These are phyloP conservation scores for Gleditsia sinensis DNA, from an alignment of 306 rosid genomes.

Conservation along the genomic window DNA sequence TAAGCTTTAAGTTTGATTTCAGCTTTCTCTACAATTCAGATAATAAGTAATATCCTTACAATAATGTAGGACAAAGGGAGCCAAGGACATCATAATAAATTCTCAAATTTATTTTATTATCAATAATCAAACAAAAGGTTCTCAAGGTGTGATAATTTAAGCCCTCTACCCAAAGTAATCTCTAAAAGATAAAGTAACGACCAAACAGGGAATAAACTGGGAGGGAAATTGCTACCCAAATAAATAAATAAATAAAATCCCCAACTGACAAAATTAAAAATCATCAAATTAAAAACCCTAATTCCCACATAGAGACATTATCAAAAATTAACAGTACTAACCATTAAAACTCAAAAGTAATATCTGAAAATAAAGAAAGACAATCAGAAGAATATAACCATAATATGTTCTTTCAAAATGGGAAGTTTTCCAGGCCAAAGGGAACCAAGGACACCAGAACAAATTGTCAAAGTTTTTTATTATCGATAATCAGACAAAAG, in stretches of 20 bases:
- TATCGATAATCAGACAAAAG: background rate
- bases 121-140: background rate
- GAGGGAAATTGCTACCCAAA: background rate
- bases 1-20: background rate
- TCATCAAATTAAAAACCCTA: background rate
- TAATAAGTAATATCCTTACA: background rate
- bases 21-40: background rate
- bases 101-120: background rate
- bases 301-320: background rate
- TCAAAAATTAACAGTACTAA: background rate
- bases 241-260: background rate
- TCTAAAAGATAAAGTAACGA: background rate
- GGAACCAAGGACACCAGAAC: background rate
- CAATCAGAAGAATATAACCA: conserved; percentile 1
- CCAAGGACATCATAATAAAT: background rate
- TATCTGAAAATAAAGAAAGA: conserved; percentile 3
- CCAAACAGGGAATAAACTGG: background rate
- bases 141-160: background rate
- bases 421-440: background rate
- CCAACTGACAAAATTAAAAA: background rate
- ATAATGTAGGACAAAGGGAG: background rate
- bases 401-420: background rate
- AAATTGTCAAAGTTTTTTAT: background rate
- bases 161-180: background rate
- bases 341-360: background rate